Evolutionary conservation across 2,329 filamentous ascomycete species (phyloP), one percentile per base, ranked within the genome.

Genomic region (Aciculosporium take): DNA sequence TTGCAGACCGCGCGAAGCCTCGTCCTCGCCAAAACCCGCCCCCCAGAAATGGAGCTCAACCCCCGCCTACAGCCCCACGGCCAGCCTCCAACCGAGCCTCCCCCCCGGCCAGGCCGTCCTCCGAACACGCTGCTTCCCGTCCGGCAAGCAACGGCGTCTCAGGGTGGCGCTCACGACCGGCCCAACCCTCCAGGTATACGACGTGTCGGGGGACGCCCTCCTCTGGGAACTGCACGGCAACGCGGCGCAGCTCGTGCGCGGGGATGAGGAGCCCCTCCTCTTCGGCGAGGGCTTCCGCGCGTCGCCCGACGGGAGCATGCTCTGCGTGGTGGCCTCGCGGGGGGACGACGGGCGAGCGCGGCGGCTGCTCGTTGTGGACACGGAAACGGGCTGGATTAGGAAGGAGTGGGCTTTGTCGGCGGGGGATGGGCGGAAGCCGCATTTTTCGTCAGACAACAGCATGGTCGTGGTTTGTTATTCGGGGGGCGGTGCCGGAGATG

Each of bases 161-260:
- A 36, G 38, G 28, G 23, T 44, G 18, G 42, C 38, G 8, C 32
- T 44, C 20, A 21, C 39, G 4, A 44, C 42, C 3, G 28, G 32
- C 30, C 32, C 25, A 4, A 25, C 28, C 5, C 38, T 44, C 17
- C 42, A 44, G 32, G 42, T 44, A 7, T 44, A 44, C 38, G 38
- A 44, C 21, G 37, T 24, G 12, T 6, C 17, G 27, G 27, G 21
- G 4, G 42, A 44, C 24, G 36, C 42, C 6, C 42, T 44, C 25
- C 29, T 44, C 32, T 44, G 42, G 42, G 42, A 44, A 10, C 42
- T 44, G 17, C 38, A 44, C 33, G n/a, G 42, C 38, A 44, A 44
- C 34, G 37, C 42, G 15, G 35, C 37, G 23, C 42, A 44, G 39
- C 42, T 44, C 2, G 38, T 44, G 17, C 31, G 33, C 18, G 42